Evolutionary conservation across 495 filamentous ascomycete species (phyloP).

Genomic region (Trypethelium eluteriae): DNA sequence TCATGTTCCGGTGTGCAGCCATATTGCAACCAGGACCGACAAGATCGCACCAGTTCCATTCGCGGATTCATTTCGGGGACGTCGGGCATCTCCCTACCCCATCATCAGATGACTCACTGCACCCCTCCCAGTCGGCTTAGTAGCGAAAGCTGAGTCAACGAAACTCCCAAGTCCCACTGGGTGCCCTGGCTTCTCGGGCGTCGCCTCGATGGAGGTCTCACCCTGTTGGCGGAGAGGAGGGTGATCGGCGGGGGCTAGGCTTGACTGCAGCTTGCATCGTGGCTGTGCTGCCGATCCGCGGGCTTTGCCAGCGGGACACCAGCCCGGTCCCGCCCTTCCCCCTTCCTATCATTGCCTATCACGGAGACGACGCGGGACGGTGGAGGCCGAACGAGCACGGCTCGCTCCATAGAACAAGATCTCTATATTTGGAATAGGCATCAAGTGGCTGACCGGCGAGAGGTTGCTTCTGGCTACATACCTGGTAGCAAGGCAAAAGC

Average conservation of each 20-base stretch:
- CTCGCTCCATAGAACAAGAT: not conserved
- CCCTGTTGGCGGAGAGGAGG: not conserved
- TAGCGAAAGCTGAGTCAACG: no score
- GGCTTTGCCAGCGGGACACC: not conserved
- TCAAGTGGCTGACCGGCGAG: no score
- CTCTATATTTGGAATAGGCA: no score
- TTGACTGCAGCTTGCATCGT: not conserved
- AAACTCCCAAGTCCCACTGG: not conserved
- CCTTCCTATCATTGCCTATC: not conserved
- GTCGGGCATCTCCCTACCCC: not conserved
- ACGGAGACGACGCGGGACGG: not conserved
- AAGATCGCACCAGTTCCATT: not conserved
- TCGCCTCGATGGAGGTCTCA: not conserved
- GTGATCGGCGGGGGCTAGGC: constrained; percentile 1
- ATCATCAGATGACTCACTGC: not conserved
- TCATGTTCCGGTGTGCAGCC: not conserved
- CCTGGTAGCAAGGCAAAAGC: no score
- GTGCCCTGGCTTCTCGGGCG: no score
- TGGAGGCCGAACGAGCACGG: not conserved
- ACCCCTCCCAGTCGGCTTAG: not conserved
- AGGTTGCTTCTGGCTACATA: no score
- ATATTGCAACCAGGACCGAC: no score
- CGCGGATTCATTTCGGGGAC: not conserved
- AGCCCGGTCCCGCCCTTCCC: not conserved
- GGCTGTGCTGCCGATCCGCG: constrained; percentile 11